Conservation (phyloP, 371 early-diverging fungal species). For the Sanchytrium tribonematis region DNA sequence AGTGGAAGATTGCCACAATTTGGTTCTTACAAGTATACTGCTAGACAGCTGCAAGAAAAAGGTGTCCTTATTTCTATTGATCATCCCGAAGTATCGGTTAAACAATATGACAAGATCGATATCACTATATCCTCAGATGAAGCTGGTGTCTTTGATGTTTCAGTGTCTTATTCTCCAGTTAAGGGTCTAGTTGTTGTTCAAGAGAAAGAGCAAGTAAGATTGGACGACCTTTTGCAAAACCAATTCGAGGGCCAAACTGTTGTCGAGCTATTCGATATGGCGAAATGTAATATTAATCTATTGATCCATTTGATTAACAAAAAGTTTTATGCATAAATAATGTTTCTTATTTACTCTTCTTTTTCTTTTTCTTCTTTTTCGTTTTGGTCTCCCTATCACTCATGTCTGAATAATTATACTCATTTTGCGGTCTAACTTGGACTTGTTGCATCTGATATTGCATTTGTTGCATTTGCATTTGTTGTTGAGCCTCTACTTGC, state of each 20-base stretch:
- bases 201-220: slow-evolving; percentile 45
- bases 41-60: slow-evolving; percentile 59
- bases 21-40: slow-evolving; percentile 90
- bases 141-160: slow-evolving; percentile 57
- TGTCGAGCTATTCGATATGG: slow-evolving; percentile 59
- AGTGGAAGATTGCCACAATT: slow-evolving; percentile 63
- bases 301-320: slow-evolving; percentile 82
- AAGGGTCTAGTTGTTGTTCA: slow-evolving; percentile 40
- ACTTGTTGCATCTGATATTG: neutral
- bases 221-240: slow-evolving; percentile 69
- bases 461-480: neutral
- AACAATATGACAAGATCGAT: slow-evolving; percentile 40
- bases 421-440: neutral
- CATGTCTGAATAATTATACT: neutral
- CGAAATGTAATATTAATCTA: slow-evolving; percentile 79
- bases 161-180: slow-evolving; percentile 26
- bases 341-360: neutral
- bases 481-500: neutral
- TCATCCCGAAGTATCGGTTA: neutral
- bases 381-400: neutral
- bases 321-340: slow-evolving; percentile 29
- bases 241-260: slow-evolving; percentile 40
- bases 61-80: slow-evolving; percentile 64
- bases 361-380: neutral
- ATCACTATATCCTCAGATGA: slow-evolving; percentile 72